Evolutionary conservation across 2,329 filamentous ascomycete species (phyloP).

Genomic region (Talaromyces sp.): DNA sequence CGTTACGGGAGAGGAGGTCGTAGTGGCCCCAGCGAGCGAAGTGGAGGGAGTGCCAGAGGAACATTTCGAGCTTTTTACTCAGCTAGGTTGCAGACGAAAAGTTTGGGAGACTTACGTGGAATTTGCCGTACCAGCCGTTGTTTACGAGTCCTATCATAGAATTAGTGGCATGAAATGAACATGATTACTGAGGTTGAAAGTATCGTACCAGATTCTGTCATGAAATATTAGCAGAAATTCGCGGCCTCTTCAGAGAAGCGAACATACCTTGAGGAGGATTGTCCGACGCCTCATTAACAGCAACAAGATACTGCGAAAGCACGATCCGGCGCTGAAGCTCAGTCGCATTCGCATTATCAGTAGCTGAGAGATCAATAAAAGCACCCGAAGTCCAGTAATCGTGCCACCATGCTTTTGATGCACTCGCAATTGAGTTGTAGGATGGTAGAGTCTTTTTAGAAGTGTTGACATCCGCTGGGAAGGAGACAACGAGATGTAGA

Average conservation of each 20-base stretch:
- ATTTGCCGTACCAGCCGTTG: not conserved
- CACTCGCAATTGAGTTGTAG: not conserved
- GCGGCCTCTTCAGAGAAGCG: constrained; percentile 28
- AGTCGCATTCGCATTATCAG: not conserved
- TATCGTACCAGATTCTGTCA: not conserved
- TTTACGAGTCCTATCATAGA: not conserved
- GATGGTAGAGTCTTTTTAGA: not conserved
- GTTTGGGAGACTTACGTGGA: not conserved
- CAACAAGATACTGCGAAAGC: constrained; percentile 53
- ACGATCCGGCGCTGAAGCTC: constrained; percentile 55
- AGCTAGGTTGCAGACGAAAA: constrained; percentile 48
- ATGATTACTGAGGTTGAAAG: not conserved
- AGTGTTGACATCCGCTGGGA: not conserved
- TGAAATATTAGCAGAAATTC: not conserved
- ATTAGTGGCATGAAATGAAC: not conserved
- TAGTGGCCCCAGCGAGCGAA: constrained; percentile 53
- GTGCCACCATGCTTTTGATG: not conserved
- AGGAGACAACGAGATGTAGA: not conserved
- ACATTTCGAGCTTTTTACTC: constrained; percentile 58
- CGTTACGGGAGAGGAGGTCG: constrained; percentile 44
- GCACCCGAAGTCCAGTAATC: not conserved
- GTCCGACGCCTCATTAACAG: constrained; percentile 51
- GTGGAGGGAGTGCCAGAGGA: constrained; percentile 53
- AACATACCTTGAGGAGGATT: constrained; percentile 46
- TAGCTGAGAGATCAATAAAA: not conserved